Conservation (phyloP, 2,329 filamentous ascomycete genomes). For the Sporothrix euskadiensis region DNA sequence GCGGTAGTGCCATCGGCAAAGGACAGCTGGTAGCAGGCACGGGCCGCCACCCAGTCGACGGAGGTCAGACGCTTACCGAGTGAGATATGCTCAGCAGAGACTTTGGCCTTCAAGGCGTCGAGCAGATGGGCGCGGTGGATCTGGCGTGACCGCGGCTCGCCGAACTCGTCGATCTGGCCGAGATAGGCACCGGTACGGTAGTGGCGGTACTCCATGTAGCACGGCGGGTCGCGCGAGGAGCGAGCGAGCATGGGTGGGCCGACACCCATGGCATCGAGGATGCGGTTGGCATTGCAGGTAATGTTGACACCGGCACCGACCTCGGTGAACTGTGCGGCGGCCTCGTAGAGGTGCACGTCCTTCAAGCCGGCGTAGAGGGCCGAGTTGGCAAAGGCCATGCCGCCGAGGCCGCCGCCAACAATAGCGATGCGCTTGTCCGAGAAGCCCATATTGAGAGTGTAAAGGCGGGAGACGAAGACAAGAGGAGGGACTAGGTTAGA, state of each 20-base stretch:
- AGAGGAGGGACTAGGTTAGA: not conserved
- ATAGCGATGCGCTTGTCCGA: conserved; percentile 38
- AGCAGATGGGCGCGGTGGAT: conserved; percentile 32
- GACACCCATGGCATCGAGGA: conserved; percentile 40
- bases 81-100: conserved; percentile 21
- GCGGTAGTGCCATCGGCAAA: conserved; percentile 38
- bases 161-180: conserved; percentile 32
- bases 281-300: conserved; percentile 41
- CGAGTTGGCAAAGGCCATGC: conserved; percentile 42
- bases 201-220: conserved; percentile 38
- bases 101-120: conserved; percentile 24
- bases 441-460: conserved; percentile 26
- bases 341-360: conserved; percentile 42
- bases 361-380: conserved; percentile 39
- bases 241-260: conserved; percentile 34
- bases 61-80: conserved; percentile 27
- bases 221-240: conserved; percentile 28
- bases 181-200: conserved; percentile 38
- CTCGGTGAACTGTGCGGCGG: conserved; percentile 40
- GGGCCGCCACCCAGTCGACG: conserved; percentile 20
- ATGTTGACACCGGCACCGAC: conserved; percentile 42
- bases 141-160: conserved; percentile 30
- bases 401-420: conserved; percentile 45
- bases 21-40: conserved; percentile 27
- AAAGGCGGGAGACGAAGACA: not conserved